Evolutionary conservation across 768 basidiomycete genomes (phyloP), one percentile per base, ranked within the genome.

Genomic region (Podaxis sp.): DNA sequence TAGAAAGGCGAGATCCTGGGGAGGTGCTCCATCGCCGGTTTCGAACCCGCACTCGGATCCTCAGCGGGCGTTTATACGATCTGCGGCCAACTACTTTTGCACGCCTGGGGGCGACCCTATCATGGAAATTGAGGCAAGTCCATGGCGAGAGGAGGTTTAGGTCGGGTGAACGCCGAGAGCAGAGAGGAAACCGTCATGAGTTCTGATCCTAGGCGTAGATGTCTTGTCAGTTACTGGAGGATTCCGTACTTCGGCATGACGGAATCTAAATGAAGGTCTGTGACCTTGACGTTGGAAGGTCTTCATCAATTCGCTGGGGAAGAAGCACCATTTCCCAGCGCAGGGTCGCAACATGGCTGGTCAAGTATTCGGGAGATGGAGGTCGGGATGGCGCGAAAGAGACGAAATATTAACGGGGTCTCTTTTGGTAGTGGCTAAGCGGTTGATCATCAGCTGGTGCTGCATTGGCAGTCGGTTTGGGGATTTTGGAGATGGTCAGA

Each of bases 251-350:
- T 32, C 55, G 55, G 55, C 55, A 27, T 28, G 38, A 9, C 32
- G 32, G 32, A 10, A 52, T 27, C 32, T 14, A 44, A 32, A 55
- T 55, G 42, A 55, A 44, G 40, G 16, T 55, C 21, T 40, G 54
- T 18, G 28, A 44, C 23, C 3, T 42, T 16, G n/a, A 48, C 16
- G n/a, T 6, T 18, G 42, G 32, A 37, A 35, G 9, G 36, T 38
- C 23, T 55, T 47, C 28, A 57, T 57, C 55, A 57, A 9, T 27
- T 21, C 35, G 28, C 36, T 57, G 55, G 46, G 55, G 32, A 57
- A 57, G 55, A 57, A 57, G 55, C 28, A 32, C 14, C 27, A 6
- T 7, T 23, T 48, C 11, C 21, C 13, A 14, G 47, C 47, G 47
- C 47, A 13, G 25, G 25, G 13, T 27, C 25, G 10, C 23, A 9